A percentile compares a stretch with the other conserved stretches of the same genome.
Evolutionary conservation across 2,329 filamentous ascomycete species (phyloP).

Genomic region (Fusarium beomiforme): DNA sequence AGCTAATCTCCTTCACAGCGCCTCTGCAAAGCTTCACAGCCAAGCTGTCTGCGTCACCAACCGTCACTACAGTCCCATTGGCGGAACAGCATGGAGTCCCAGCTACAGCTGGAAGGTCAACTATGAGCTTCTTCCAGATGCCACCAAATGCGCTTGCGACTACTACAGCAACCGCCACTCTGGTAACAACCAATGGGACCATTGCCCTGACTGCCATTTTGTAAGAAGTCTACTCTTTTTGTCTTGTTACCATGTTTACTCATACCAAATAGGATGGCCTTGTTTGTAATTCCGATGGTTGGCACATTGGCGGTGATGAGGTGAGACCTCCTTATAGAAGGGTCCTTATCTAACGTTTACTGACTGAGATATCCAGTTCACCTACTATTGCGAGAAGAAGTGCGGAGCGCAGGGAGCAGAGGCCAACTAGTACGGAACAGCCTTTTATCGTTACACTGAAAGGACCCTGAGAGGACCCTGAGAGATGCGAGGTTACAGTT

Average conservation of each 20-base stretch:
- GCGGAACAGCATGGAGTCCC: conserved; percentile 13
- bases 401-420: conserved; percentile 16
- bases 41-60: conserved; percentile 17
- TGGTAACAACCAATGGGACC: conserved; percentile 21
- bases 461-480: background rate
- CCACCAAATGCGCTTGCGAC: conserved; percentile 23
- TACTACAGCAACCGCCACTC: conserved; percentile 17
- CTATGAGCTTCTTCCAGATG: conserved; percentile 18
- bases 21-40: conserved; percentile 6
- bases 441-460: background rate
- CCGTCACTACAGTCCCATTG: background rate
- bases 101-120: conserved; percentile 25
- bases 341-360: no score
- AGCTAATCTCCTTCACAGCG: background rate
- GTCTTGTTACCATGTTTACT: accelerated
- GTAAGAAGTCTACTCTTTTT: background rate
- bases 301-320: conserved; percentile 35
- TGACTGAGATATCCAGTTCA: background rate
- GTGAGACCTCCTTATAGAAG: no score
- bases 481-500: accelerated
- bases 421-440: background rate
- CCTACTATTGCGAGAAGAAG: conserved; percentile 10
- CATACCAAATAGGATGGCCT: conserved; percentile 14
- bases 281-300: conserved; percentile 10
- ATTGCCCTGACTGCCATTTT: conserved; percentile 31